Conservation (phyloP, 2,329 filamentous ascomycete species). For the Zymoseptoria brevis region DNA sequence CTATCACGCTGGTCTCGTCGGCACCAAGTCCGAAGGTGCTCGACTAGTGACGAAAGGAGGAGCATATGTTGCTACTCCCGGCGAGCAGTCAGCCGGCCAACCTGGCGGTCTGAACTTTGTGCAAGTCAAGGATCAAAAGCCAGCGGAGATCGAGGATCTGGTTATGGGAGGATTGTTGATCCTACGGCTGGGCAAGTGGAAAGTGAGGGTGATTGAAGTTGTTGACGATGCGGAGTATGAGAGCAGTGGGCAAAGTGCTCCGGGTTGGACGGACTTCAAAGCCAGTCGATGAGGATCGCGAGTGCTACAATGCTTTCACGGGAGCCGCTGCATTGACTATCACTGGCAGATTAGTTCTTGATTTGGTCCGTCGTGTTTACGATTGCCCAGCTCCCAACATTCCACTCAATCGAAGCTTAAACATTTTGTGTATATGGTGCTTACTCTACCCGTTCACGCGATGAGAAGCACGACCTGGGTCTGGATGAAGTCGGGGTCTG, state of each 20-base stretch:
- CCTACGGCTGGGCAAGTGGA: constrained; percentile 53
- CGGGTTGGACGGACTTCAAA: constrained; percentile 42
- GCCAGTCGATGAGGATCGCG: not conserved
- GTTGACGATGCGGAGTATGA: constrained; percentile 48
- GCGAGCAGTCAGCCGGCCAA: constrained; percentile 23
- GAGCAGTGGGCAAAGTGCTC: constrained; percentile 37
- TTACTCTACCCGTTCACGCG: not conserved
- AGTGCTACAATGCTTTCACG: not conserved
- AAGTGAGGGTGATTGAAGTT: constrained; percentile 49
- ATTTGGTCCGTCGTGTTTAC: not conserved
- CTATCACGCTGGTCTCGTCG: constrained; percentile 26
- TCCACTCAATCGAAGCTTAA: not conserved
- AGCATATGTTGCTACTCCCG: constrained; percentile 24
- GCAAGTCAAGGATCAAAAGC: constrained; percentile 52
- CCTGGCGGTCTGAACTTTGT: constrained; percentile 52
- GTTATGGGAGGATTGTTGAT: constrained; percentile 52
- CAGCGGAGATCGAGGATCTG: constrained; percentile 51
- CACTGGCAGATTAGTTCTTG: too few relatives aligned
- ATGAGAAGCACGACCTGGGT: not conserved
- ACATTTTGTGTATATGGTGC: not conserved
- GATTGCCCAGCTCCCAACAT: not conserved
- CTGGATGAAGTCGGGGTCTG: not conserved
- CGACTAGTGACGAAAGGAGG: constrained; percentile 27
- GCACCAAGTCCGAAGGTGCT: constrained; percentile 24
- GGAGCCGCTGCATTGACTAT: too few relatives aligned